Conservation (phyloP, 73 alveolate species). For the Tetrahymena malaccensis region DNA sequence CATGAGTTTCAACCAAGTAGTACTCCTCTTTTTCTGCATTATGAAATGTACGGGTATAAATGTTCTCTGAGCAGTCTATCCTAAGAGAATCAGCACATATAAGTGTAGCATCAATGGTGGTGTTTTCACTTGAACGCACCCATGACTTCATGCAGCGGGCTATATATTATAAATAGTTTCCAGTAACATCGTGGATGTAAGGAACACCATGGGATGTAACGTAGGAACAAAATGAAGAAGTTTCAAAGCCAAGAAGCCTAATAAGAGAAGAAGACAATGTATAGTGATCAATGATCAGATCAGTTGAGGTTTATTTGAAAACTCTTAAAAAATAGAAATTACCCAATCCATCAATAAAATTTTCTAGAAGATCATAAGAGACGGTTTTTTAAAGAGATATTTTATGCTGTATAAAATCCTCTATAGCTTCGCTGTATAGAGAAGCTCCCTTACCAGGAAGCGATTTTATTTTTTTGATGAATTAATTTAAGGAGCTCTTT, state of each 20-base stretch:
- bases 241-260: neutral
- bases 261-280: neutral
- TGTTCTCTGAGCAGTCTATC: neutral
- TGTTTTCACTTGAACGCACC: neutral
- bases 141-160: neutral
- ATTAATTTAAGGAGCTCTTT: neutral
- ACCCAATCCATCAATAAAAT: neutral
- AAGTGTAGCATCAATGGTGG: neutral
- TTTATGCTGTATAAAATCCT: neutral
- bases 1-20: neutral
- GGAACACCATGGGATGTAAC: neutral
- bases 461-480: neutral
- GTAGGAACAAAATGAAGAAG: neutral
- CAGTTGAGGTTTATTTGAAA: neutral
- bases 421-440: neutral
- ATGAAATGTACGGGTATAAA: neutral
- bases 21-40: neutral
- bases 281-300: neutral
- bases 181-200: neutral
- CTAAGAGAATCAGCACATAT: neutral
- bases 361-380: neutral
- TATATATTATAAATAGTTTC: neutral
- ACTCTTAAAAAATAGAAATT: neutral
- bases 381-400: neutral
- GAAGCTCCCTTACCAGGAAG: neutral